These are phyloP conservation scores for Skeletonema marinoi DNA, from an alignment of 108 stramenopile species.

Conservation along the genomic window DNA sequence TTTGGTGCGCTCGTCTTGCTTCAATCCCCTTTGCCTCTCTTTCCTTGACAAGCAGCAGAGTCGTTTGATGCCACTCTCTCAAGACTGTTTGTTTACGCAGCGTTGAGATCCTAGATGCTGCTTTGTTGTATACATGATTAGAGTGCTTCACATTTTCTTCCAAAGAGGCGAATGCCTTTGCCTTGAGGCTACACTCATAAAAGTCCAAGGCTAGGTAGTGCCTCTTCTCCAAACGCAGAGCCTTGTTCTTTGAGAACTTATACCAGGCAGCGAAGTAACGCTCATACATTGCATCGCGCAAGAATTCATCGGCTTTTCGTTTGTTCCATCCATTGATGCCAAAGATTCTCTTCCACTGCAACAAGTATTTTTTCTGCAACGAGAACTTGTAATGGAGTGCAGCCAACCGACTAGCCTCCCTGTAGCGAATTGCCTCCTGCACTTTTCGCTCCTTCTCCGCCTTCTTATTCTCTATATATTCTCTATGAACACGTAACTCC, in stretches of 20 bases:
- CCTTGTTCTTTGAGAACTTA: slow-evolving; percentile 9
- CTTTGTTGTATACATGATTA: not conserved
- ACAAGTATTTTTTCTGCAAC: slow-evolving; percentile 13
- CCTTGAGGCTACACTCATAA: slow-evolving; percentile 18
- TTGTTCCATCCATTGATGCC: slow-evolving; percentile 22
- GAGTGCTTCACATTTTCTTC: slow-evolving; percentile 18
- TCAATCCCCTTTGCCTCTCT: not conserved
- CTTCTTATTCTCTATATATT: slow-evolving; percentile 6
- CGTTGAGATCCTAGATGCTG: not conserved
- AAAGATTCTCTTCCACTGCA: slow-evolving; percentile 32
- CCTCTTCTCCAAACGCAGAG: slow-evolving; percentile 10
- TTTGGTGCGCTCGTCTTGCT: not conserved
- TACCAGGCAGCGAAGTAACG: slow-evolving; percentile 25
- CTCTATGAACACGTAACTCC: slow-evolving; percentile 16
- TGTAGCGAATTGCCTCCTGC: slow-evolving; percentile 2
- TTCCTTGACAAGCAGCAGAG: not conserved
- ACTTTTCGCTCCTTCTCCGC: slow-evolving; percentile 25
- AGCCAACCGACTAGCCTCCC: slow-evolving; percentile 28
- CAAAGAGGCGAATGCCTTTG: slow-evolving; percentile 35
- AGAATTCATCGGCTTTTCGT: slow-evolving; percentile 17
- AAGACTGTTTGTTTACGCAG: slow-evolving; percentile 1
- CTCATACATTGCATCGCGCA: slow-evolving; percentile 18
- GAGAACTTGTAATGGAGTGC: slow-evolving; percentile 25
- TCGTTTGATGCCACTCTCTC: slow-evolving; percentile 1
- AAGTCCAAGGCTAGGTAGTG: slow-evolving; percentile 33